A percentile compares a stretch with the other conserved stretches of the same genome.
phyloP scores from a whole-genome alignment of 345 rosid species.

The Syzygium aromaticum region DNA sequence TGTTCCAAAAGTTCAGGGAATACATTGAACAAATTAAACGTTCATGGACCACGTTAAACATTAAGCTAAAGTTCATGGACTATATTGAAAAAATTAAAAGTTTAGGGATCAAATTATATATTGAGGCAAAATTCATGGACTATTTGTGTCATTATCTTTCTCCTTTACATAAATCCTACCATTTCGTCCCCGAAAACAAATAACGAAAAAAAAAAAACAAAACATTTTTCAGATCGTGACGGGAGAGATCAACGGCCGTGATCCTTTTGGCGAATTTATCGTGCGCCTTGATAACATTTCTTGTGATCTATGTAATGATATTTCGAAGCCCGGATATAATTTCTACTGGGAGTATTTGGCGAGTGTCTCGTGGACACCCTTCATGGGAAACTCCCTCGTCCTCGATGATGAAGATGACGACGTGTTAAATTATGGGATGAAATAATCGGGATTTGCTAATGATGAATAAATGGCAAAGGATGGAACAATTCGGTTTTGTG shows the following conservation, averaged over 20 bases:
- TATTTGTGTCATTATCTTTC: no score
- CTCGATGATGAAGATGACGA: not conserved
- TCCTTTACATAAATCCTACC: no score
- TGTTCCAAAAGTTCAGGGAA: no score
- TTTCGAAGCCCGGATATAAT: not conserved
- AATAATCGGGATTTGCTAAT: not conserved
- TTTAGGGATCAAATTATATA: no score
- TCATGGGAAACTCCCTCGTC: not conserved
- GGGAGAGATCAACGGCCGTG: not conserved
- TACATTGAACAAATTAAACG: no score
- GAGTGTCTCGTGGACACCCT: not conserved
- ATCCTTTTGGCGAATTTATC: not conserved
- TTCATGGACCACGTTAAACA: no score
- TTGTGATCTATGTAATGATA: not conserved
- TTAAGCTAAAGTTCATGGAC: no score
- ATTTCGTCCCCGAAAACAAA: not conserved
- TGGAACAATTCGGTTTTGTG: not conserved
- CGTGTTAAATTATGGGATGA: not conserved
- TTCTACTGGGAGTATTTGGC: not conserved
- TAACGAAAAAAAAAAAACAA: not conserved
- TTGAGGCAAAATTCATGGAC: no score
- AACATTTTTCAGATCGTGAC: not conserved
- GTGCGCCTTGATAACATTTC: not conserved
- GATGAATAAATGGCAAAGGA: not conserved
- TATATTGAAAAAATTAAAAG: no score